A percentile compares a stretch with the other conserved stretches of the same genome.
Evolutionary conservation across 352 stramenopile genomes (phyloP).

Genomic region (Albugo laibachii): DNA sequence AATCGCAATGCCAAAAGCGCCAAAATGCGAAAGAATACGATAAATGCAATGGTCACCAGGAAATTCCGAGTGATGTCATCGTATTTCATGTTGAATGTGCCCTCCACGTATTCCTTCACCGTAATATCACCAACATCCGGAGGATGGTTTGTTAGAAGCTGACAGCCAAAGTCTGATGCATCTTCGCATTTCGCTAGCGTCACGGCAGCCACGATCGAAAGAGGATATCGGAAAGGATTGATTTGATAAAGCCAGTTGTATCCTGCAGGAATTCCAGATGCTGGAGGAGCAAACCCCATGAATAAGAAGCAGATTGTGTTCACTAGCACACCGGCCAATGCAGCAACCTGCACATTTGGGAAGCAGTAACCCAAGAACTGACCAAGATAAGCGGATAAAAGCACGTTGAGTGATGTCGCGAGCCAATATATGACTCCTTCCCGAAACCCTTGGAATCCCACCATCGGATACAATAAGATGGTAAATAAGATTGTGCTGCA

Average conservation of each 20-base stretch:
- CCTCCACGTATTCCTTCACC: slow-evolving; percentile 33
- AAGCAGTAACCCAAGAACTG: slow-evolving; percentile 44
- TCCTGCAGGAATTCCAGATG: slow-evolving; percentile 15
- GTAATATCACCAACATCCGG: slow-evolving; percentile 7
- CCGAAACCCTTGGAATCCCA: slow-evolving; percentile 32
- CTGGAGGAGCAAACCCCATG: slow-evolving; percentile 24
- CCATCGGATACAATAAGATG: slow-evolving; percentile 51
- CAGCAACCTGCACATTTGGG: slow-evolving; percentile 22
- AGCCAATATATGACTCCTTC: slow-evolving; percentile 23
- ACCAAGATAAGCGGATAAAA: slow-evolving; percentile 26
- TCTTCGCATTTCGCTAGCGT: slow-evolving; percentile 16
- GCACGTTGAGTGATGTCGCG: slow-evolving; percentile 14
- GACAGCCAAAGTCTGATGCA: slow-evolving; percentile 22
- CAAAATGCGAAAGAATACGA: slow-evolving; percentile 28
- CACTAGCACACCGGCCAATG: slow-evolving; percentile 17
- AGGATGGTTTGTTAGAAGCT: slow-evolving; percentile 25
- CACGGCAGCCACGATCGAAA: slow-evolving; percentile 17
- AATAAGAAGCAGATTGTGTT: slow-evolving; percentile 31
- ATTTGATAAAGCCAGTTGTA: slow-evolving; percentile 27
- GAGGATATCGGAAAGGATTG: slow-evolving; percentile 19
- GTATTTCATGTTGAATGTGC: slow-evolving; percentile 30
- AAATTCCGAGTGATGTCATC: slow-evolving; percentile 23
- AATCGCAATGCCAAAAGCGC: slow-evolving; percentile 27
- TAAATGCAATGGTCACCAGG: slow-evolving; percentile 20
- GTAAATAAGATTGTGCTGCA: slow-evolving; percentile 27